Base-by-base conservation (phyloP, 176 grass and related monocot species). In the Poa annua region DNA sequence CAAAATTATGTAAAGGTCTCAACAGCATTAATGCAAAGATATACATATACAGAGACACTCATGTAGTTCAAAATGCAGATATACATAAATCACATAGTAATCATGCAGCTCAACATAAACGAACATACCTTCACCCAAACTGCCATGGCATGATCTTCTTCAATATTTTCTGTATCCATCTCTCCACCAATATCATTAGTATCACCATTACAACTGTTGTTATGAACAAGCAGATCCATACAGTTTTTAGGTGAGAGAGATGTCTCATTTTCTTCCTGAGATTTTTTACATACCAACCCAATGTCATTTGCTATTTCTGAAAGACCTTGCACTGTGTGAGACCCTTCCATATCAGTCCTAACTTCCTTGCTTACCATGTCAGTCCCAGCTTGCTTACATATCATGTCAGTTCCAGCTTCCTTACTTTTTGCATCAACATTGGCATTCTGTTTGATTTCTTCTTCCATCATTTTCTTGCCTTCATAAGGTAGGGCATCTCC, bases 101-200 rank as follows among this genome's bases (percentile, higher is more conserved):
- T n/a, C 7, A 61, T 52, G 51, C 6, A 71, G 24, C 33, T 29
- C 82, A 55, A 61, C 19, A 62, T 29, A 62, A 80, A 74, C 53
- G 81, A 66, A 26, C 63, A 35, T 94, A 99, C 96, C 96, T 99
- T 99, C 81, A 99, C 91, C 96, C 93, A 99, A 80, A 99, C 83
- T 67, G 93, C 93, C 52, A 90, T 47, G 70, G 91, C 69, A 81
- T 85, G 71, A 95, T 98, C 86, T 61, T 98, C 88, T 61, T 77
- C 64, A 86, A 49, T 24, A 81, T 83, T 80, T 45, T 16, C 56
- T 29, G 51, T 48, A 74, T n/a, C 29, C 36, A 80, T 42, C 62
- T 92, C 82, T 54, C 52, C 38, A 22, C 22, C 74, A 82, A 68
- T 55, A 87, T 84, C 73, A 63, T 68, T 76, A 73, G 79, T 85